Base-by-base conservation (phyloP, 2,329 filamentous ascomycete species). In the Fusarium sp. region DNA sequence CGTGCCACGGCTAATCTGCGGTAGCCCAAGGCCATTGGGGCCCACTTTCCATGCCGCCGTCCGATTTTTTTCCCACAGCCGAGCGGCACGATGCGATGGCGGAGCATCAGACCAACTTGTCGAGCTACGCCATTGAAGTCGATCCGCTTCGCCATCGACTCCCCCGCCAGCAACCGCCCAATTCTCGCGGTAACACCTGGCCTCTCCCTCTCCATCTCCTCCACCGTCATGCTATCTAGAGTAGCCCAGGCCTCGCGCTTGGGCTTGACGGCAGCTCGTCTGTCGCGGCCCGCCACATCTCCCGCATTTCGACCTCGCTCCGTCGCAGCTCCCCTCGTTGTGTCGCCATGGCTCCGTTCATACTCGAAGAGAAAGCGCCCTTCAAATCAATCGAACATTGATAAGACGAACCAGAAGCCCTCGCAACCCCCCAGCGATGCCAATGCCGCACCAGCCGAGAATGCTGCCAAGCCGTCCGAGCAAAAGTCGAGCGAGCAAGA, bases 151-250 rank as follows among this genome's bases (percentile, higher is more conserved):
- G 34, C 70, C 66, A 68, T 65, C 60, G 34, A 71, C 34, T 44
- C 44, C 18, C 44, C 59, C 48, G 34, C 44, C 40, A 62, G 16
- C 30, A 56, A 36, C 27, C 34, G 41, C 54, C 41, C 40, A 59
- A 28, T 41, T 27, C 58, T 15, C 37, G 50, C 48, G 55, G 56
- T 18, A 34, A 27, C 37, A 47, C 36, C 57, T 51, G 37, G 53
- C 23, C 31, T 34, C 31, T 9, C 31, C 8, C 40, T 66, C 27
- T 43, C 23, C 30, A 56, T 13, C n/a, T 40, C n/a, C 31, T 47
- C 15, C 64, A 58, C 74, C 75, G 69, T 76, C 78, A 88, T 88
- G 70, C 66, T 84, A 75, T 79, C 77, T 30, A 70, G 76, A 76
- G 70, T 78, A 70, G 78, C 75, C 69, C 75, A 75, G 66, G 76